Evolutionary conservation across 192 early-diverging fungal species (phyloP), one percentile per base, ranked within the genome.

Genomic region (Coemansia erecta): DNA sequence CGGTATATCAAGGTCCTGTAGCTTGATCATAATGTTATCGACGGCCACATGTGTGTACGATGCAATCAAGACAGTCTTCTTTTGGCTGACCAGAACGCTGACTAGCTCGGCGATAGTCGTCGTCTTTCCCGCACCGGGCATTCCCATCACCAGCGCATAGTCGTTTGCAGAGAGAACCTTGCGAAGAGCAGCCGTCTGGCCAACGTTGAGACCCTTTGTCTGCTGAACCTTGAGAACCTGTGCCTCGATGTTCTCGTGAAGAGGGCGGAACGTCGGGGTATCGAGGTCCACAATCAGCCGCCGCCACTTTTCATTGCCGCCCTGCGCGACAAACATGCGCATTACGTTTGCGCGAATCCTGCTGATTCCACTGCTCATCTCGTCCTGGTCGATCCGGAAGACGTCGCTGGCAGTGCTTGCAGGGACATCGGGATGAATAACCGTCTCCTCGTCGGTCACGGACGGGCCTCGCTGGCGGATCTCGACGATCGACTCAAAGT

Each of bases 121-220:
- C 0, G 93, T 95, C 67, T 98, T 98, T 40, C 96, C 96, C 0
- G 96, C 96, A 3, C 96, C 96, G 0, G 96, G 96, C 94, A 97
- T 97, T 13, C 96, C 96, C 23, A 96, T 74, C 42, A 98, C 89
- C 33, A 98, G 69, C 10, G 89, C 80, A 79, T 97, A 98, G 59
- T 98, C 96, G 44, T 84, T 66, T 0, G 90, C 90, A 8, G 72
- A 49, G 43, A 95, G 53, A n/a, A 93, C 90, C 26, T 84, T 85
- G 4, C 87, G 68, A 11, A 96, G 60, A 5, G 88, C 92, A 2
- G 41, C 53, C 22, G 73, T 68, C 65, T 96, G 94, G 44, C 93
- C 88, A 3, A 61, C 31, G 57, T 97, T 97, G 21, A 97, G 69
- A 23, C 40, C 42, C 51, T 56, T 53, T n/a, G 45, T 58, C 28